phyloP scores from a whole-genome alignment of 169 alveolate genomes.

The Cryptosporidium sp. region DNA sequence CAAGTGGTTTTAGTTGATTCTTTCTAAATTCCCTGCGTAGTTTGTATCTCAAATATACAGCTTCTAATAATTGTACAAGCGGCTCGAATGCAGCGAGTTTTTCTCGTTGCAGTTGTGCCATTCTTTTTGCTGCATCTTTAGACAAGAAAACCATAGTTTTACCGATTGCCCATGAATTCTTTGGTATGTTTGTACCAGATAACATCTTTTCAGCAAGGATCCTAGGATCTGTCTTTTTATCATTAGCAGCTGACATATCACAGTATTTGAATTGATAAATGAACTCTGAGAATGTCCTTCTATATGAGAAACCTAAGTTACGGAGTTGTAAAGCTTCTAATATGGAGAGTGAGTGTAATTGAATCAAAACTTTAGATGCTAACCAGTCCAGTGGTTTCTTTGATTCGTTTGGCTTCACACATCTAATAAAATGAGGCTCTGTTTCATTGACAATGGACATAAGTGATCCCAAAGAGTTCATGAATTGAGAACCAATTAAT shows the following conservation, averaged over 20 bases:
- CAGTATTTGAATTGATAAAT: constrained; percentile 88
- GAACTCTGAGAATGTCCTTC: constrained; percentile 89
- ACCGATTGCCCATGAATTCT: constrained; percentile 83
- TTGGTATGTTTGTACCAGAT: constrained; percentile 79
- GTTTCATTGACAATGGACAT: constrained; percentile 90
- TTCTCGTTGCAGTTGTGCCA: constrained; percentile 89
- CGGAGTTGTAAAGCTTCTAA: constrained; percentile 91
- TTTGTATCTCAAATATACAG: constrained; percentile 81
- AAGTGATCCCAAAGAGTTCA: constrained; percentile 87
- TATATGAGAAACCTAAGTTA: constrained; percentile 90
- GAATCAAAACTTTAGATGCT: constrained; percentile 88
- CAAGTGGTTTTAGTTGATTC: constrained; percentile 80
- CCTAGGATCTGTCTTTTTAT: constrained; percentile 81
- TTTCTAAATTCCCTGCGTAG: constrained; percentile 78
- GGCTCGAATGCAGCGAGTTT: constrained; percentile 90
- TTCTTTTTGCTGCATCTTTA: constrained; percentile 87
- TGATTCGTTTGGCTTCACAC: constrained; percentile 92
- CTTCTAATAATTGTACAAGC: constrained; percentile 86
- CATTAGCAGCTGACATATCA: constrained; percentile 83
- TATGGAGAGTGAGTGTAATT: constrained; percentile 92
- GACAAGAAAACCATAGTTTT: constrained; percentile 91
- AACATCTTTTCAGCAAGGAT: constrained; percentile 82
- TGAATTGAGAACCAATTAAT: constrained; percentile 91
- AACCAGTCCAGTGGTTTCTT: constrained; percentile 91
- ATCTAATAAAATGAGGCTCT: constrained; percentile 91